Evolutionary conservation across 495 filamentous ascomycete species (phyloP), one percentile per base, ranked within the genome.

Genomic region (Neurospora sp.): DNA sequence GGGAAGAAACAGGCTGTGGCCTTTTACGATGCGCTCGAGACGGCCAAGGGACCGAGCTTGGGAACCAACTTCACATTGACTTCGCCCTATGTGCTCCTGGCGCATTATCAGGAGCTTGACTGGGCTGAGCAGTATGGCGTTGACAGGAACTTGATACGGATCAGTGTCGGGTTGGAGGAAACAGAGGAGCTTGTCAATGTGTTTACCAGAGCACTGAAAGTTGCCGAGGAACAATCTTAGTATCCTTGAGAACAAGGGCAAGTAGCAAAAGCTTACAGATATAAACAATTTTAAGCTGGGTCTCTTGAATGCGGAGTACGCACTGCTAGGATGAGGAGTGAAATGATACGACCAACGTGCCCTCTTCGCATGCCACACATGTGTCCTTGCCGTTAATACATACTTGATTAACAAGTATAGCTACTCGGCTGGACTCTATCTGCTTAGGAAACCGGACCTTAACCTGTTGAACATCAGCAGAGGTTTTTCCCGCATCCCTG

Each of bases 11-110:
- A 94, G 59, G 92, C 94, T 17, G 82, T 92, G 40, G 88, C 88
- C 0, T 97, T 98, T 80, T 97, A 91, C 83, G 94, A 99, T 79
- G 86, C 87, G 20, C 81, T 99, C 8, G 91, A 97, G 75, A 94
- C 94, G 0, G 88, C 91, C 40, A 99, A 99, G 81, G 96, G 96
- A 0, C 96, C 96, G 0, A 97, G 95, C 78, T 85, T 99, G 31
- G 96, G 96, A 0, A 98, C 96, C 0, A 99, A 99, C 77, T 98
- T 99, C 80, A 98, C 96, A 1, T 83, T 99, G 68, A 90, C 81
- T 22, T 96, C 90, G 42, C 96, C 96, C 9, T 99, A 97, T 76
- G 93, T 95, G 39, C 81, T 99, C 17, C 82, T 99, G 37, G 96
- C 96, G 31, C 96, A 99, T 79, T 99, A 96, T 74, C 83, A 87